Base-by-base conservation (phyloP, 202 grass and related monocot species). In the Zizania palustris region DNA sequence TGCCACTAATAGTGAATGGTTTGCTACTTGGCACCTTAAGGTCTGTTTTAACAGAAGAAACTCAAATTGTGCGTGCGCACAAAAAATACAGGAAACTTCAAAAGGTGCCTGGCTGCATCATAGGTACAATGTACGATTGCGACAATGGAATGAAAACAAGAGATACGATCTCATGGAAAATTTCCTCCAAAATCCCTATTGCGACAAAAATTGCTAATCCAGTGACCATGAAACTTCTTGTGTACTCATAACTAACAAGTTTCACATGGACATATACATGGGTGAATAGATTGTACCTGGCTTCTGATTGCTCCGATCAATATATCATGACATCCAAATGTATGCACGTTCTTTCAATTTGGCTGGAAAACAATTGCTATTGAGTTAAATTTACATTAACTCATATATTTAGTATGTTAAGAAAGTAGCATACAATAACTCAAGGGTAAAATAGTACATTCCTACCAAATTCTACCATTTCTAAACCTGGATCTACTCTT, bases 291-390 rank as follows among this genome's bases (percentile, higher is more conserved):
- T 58, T 77, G 44, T 87, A 99, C 96, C 92, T 99, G 96, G 62
- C 89, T 99, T 89, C 75, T 88, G 9, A 99, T 99, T 82, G 96
- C 96, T 71, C 96, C 90, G 51, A 93, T 89, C 76, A 99, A 79
- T 90, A 93, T 91, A 56, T 96, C 96, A 86, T 96, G 87, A 70
- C 96, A 99, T 34, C 89, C 96, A 41, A 84, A 91, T 84, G 87
- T 92, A 93, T 93, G 88, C 34, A 99, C 78, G 82, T 89, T 87
- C 75, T 89, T 83, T 73, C 96, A 91, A 71, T 90, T 96, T 55
- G 89, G 88, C 0, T 28, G 28, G 28, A 28, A 28, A 28, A 28
- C 28, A 28, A 1, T 28, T 28, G 28, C 28, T 28, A 28, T 28
- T 28, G 28, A 28, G 28, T 28, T 28, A 28, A 28, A 28, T 28